A percentile compares a stretch with the other conserved stretches of the same genome.
These are phyloP conservation scores for Lolium perenne DNA, from an alignment of 176 grass and related monocot genomes.

Conservation along the genomic window DNA sequence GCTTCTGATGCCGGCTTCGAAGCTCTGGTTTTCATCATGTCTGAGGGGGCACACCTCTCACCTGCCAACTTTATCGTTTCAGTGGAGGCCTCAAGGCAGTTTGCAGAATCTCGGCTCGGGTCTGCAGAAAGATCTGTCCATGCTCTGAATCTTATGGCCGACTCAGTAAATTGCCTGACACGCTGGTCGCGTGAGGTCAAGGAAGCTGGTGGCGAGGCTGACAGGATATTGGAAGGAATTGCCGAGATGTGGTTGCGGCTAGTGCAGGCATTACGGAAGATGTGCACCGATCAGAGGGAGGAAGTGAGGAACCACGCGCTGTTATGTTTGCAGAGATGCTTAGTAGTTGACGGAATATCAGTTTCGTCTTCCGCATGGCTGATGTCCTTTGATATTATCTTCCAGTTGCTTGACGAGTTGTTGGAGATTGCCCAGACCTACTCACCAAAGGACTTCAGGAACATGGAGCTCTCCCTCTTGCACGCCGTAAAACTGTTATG, in stretches of 20 bases:
- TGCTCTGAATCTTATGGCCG: slow-evolving; percentile 17
- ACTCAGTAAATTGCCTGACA: not conserved
- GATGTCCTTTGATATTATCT: slow-evolving; percentile 13
- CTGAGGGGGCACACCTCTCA: slow-evolving; percentile 62
- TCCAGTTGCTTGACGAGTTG: not conserved
- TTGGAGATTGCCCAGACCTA: not conserved
- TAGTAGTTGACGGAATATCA: not conserved
- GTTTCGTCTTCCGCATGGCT: not conserved
- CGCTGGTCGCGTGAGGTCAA: slow-evolving; percentile 2
- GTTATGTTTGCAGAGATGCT: not conserved
- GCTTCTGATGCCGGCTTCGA: slow-evolving; percentile 91
- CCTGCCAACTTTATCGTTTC: not conserved
- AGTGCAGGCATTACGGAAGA: not conserved
- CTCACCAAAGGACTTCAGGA: not conserved
- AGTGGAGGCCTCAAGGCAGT: not conserved
- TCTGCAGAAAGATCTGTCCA: slow-evolving; percentile 20
- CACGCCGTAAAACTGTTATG: not conserved
- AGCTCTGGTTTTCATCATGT: slow-evolving; percentile 91
- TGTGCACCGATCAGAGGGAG: slow-evolving; percentile 12
- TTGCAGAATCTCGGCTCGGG: slow-evolving; percentile 6
- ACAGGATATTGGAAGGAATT: not conserved
- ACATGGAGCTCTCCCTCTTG: not conserved
- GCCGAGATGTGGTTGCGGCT: slow-evolving; percentile 16
- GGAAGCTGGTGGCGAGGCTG: not conserved
- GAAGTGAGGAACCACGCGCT: slow-evolving; percentile 14